A percentile compares a stretch with the other conserved stretches of the same genome.
phyloP scores from a whole-genome alignment of 345 rosid species.

The Geranium brycei region DNA sequence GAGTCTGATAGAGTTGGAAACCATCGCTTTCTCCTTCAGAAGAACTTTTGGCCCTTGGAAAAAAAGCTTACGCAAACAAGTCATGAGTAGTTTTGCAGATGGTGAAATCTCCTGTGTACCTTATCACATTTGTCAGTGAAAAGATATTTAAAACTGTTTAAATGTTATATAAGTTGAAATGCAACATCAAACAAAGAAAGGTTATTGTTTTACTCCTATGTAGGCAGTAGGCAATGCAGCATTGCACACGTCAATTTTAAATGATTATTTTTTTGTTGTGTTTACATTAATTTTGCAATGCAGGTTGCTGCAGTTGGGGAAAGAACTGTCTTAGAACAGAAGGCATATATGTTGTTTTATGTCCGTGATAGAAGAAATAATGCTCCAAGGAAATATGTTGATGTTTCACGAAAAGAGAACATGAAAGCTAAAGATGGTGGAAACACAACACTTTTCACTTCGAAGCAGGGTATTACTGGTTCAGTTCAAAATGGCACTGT shows the following conservation, averaged over 20 bases:
- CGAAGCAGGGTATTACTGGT: conserved; percentile 24
- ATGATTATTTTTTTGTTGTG: conserved; percentile 1
- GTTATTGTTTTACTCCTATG: too few species aligned
- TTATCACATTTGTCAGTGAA: too few species aligned
- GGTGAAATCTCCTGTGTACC: too few species aligned
- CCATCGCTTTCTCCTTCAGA: too few species aligned
- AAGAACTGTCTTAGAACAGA: conserved; percentile 64
- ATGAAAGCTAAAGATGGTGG: conserved; percentile 22
- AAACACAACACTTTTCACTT: conserved; percentile 19
- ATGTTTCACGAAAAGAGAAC: conserved; percentile 32
- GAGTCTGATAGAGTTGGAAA: too few species aligned
- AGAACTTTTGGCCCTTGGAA: too few species aligned
- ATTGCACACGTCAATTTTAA: background rate
- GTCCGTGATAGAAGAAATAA: conserved; percentile 65
- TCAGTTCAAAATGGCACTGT: conserved; percentile 20
- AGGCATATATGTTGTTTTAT: conserved; percentile 97
- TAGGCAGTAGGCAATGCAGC: too few species aligned
- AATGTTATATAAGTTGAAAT: too few species aligned
- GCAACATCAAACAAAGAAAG: too few species aligned
- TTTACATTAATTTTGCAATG: conserved; percentile 11
- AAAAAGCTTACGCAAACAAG: too few species aligned
- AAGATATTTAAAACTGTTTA: too few species aligned
- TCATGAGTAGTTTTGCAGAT: too few species aligned
- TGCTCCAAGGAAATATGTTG: conserved; percentile 29
- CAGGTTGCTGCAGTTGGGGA: conserved; percentile 82